These are phyloP conservation scores for Salix purpurea DNA, from an alignment of 345 rosid genomes.

Conservation along the genomic window DNA sequence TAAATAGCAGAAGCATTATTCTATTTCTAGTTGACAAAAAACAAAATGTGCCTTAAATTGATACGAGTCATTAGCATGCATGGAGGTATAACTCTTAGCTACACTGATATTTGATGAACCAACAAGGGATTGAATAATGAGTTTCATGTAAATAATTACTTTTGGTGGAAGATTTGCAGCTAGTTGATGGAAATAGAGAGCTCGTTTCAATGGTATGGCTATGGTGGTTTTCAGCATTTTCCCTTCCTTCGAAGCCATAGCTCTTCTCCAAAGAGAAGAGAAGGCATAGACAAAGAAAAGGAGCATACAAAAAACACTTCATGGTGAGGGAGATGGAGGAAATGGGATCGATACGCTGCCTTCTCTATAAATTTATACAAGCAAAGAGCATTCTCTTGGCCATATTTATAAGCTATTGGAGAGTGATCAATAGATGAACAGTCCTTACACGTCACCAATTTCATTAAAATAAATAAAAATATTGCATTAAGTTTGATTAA, in stretches of 20 bases:
- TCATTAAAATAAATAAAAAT: neutral
- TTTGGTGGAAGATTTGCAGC: conserved; percentile 45
- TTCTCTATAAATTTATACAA: neutral
- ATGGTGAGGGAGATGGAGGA: neutral
- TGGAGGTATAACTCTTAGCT: no score
- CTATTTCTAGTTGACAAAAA: no score
- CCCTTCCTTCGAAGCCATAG: conserved; percentile 27
- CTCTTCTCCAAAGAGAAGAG: conserved; percentile 14
- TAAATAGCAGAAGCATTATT: no score
- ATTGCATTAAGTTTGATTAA: neutral
- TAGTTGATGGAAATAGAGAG: conserved; percentile 51
- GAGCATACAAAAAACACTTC: conserved; percentile 3
- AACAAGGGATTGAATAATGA: neutral
- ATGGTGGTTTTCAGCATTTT: conserved; percentile 11
- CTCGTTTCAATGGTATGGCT: conserved; percentile 32
- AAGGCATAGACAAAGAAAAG: conserved; percentile 22
- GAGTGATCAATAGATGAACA: neutral
- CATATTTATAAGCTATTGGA: conserved; percentile 12
- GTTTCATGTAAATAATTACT: conserved; percentile 22
- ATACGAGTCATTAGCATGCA: no score
- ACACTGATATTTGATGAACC: no score
- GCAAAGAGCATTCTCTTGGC: neutral
- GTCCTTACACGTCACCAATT: conserved; percentile 22
- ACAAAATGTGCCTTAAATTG: no score
- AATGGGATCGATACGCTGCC: conserved; percentile 10